Evolutionary conservation across 192 early-diverging fungal genomes (phyloP).

Genomic region (Mortierella hygrophila): DNA sequence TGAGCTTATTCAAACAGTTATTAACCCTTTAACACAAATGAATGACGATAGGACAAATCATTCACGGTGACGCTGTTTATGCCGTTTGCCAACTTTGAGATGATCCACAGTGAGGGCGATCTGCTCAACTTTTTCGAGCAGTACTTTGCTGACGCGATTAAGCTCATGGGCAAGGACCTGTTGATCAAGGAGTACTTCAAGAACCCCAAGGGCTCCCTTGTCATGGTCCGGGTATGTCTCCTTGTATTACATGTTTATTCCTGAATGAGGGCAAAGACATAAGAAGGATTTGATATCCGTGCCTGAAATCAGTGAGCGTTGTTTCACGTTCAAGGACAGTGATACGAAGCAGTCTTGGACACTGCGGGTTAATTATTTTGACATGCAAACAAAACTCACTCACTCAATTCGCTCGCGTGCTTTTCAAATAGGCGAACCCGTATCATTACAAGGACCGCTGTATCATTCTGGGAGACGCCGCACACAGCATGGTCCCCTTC

Average conservation of each 20-base stretch:
- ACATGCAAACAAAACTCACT: not conserved
- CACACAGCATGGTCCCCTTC: slow-evolving; percentile 99
- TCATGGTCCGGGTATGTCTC: slow-evolving; percentile 81
- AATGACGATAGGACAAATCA: slow-evolving; percentile 76
- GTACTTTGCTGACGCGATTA: slow-evolving; percentile 83
- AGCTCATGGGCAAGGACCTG: slow-evolving; percentile 79
- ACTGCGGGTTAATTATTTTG: slow-evolving; percentile 4
- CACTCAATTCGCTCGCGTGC: not conserved
- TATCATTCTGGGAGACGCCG: slow-evolving; percentile 94
- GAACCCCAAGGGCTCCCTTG: slow-evolving; percentile 87
- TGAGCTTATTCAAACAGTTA: too few relatives aligned
- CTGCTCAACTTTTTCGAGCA: slow-evolving; percentile 77
- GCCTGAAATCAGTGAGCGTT: not conserved
- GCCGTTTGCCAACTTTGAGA: slow-evolving; percentile 88
- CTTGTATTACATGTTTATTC: not conserved
- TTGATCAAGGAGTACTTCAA: slow-evolving; percentile 83
- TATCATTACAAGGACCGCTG: slow-evolving; percentile 84
- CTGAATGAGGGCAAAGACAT: not conserved
- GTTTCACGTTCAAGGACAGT: too few relatives aligned
- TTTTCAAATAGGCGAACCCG: slow-evolving; percentile 73
- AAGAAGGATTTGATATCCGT: too few relatives aligned
- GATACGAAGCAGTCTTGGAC: too few relatives aligned
- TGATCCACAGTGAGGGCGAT: slow-evolving; percentile 72
- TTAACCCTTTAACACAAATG: not conserved
- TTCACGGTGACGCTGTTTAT: slow-evolving; percentile 98